A percentile compares a stretch with the other conserved stretches of the same genome.
Conservation (phyloP, 2,329 filamentous ascomycete genomes). For the Blastomyces percursus region DNA sequence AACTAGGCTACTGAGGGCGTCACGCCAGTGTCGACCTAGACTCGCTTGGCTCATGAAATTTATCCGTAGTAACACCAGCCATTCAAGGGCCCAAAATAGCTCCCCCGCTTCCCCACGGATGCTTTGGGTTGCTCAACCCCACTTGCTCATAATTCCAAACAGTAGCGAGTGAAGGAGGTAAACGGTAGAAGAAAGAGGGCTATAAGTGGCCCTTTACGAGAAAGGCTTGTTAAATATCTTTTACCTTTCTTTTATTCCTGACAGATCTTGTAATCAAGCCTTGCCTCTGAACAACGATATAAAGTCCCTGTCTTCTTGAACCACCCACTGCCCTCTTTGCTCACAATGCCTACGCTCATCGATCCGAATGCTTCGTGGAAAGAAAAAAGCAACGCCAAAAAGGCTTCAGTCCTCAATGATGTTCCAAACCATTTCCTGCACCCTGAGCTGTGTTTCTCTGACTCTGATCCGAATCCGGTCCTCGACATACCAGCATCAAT, state of each 20-base stretch:
- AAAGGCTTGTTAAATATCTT: not conserved
- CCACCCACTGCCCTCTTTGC: not conserved
- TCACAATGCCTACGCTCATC: not conserved
- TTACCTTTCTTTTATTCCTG: not conserved
- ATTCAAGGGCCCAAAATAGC: too few species aligned
- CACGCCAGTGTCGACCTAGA: not conserved
- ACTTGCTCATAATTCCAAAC: not conserved
- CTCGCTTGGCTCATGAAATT: too few species aligned
- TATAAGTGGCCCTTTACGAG: not conserved
- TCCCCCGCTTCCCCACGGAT: not conserved
- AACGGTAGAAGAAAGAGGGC: not conserved
- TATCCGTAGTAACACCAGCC: too few species aligned
- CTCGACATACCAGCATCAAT: not conserved
- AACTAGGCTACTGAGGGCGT: not conserved
- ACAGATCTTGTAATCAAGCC: not conserved
- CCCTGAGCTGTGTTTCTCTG: not conserved
- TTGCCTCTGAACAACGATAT: not conserved
- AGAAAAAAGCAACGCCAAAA: slow-evolving; percentile 1
- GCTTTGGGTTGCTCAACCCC: not conserved
- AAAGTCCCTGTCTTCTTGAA: not conserved
- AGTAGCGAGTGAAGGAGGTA: not conserved
- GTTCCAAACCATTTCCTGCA: not conserved
- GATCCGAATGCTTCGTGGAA: not conserved
- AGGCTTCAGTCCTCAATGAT: slow-evolving; percentile 1
- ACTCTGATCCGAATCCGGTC: not conserved